phyloP scores from a whole-genome alignment of 176 grass and related monocot species.

The Chrysopogon serrulatus region DNA sequence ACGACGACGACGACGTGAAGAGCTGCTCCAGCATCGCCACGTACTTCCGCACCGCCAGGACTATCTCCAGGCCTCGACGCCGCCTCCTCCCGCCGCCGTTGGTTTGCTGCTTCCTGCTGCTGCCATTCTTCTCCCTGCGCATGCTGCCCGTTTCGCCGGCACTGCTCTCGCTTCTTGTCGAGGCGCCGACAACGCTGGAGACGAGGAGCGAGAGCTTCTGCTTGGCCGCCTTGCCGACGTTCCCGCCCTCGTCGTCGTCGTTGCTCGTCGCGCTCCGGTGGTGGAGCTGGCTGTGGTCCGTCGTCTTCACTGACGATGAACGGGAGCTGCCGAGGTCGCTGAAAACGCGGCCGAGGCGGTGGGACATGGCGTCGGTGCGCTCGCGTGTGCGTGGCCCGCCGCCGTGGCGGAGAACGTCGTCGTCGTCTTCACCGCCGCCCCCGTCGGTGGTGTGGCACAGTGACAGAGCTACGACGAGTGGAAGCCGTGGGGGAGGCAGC shows the following conservation, averaged over 20 bases:
- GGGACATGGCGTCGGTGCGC: conserved; percentile 17
- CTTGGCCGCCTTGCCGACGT: not conserved
- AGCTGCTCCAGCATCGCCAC: conserved; percentile 48
- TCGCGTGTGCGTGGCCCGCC: not conserved
- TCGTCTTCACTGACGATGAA: not conserved
- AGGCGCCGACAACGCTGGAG: conserved; percentile 32
- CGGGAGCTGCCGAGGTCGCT: conserved; percentile 38
- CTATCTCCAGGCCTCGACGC: conserved; percentile 34
- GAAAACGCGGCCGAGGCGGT: conserved; percentile 10
- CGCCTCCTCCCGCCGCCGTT: not conserved
- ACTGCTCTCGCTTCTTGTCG: conserved; percentile 8
- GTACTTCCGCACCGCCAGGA: conserved; percentile 50
- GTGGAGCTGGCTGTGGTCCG: not conserved
- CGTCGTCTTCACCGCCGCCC: not conserved
- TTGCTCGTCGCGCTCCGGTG: not conserved
- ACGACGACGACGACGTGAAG: conserved; percentile 37
- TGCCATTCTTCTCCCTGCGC: not conserved
- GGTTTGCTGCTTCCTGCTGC: not conserved
- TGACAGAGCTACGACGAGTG: not conserved
- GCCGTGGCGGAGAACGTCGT: conserved; percentile 11
- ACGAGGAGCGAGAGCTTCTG: conserved; percentile 35
- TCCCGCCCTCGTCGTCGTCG: not conserved
- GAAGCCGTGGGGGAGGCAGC: conserved; percentile 22
- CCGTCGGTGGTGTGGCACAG: not conserved
- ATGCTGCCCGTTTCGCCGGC: not conserved